Base-by-base conservation (phyloP, 108 stramenopile species). In the Skeletonema tropicum region DNA sequence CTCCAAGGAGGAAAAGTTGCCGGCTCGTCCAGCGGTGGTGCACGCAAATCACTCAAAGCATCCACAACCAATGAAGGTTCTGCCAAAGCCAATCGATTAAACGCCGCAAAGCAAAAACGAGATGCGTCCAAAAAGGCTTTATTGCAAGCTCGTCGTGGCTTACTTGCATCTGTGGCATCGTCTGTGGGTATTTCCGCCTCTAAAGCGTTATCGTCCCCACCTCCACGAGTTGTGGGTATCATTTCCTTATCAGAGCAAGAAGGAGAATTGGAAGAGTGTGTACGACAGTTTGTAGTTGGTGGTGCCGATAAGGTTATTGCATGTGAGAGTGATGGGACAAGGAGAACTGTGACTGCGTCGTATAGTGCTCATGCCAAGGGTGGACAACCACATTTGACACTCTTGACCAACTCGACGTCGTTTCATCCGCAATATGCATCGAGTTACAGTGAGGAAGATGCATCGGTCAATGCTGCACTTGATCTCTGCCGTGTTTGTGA, bases 401-500 rank as follows among this genome's bases (percentile, higher is more conserved):
- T 97, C 21, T 55, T 97, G 67, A 89, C 89, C 13, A 89, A 89
- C 58, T 70, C 85, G 17, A 83, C 88, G 3, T 77, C 94, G 52
- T 93, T 96, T 68, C 83, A 85, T 32, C 52, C 90, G 9, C 90
- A 90, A 39, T 91, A 91, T 69, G 30, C 68, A 29, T 26, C 49
- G 19, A 10, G 74, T 14, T 77, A 73, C 39, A 52, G 74, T 31
- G 83, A 71, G 6, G 84, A 83, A 69, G 88, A 90, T 73, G 89
- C 89, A 1, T 79, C 89, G 26, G 85, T 96, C 38, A 77, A 90
- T 59, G 83, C 93, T 10, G 96, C 94, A 39, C 70, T 97, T 21
- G 95, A 96, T 72, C 76, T 95, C 30, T 92, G 94, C 55, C 94
- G 96, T 8, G 85, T 94, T 57, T 90, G 94, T 60, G 97, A 98